Percentiles rank a stretch among this genome's conserved stretches.
Conservation (phyloP, 345 rosid genomes). For the Sisymbrium altissimum region DNA sequence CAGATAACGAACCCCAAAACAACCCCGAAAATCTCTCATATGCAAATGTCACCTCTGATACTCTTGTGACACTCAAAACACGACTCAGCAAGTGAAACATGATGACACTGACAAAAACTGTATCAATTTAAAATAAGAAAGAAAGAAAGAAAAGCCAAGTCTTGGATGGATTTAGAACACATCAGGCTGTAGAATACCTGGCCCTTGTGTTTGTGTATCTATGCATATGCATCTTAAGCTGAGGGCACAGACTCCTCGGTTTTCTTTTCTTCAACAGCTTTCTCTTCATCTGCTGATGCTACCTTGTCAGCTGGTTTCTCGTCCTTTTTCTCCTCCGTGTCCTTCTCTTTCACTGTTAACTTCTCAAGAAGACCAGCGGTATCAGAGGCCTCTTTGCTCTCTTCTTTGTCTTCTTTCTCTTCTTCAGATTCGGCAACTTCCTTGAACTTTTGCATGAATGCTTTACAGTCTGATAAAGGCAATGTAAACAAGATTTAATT, state of each 20-base stretch:
- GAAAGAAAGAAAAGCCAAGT: background rate
- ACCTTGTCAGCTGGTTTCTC: slow-evolving; percentile 38
- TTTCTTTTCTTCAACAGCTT: slow-evolving; percentile 47
- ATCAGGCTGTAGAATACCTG: slow-evolving; percentile 4
- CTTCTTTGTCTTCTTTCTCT: slow-evolving; percentile 49
- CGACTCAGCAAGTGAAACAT: slow-evolving; percentile 6
- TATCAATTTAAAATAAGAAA: background rate
- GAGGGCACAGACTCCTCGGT: slow-evolving; percentile 43
- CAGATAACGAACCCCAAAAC: background rate
- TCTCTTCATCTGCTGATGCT: slow-evolving; percentile 22
- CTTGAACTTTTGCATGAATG: slow-evolving; percentile 71
- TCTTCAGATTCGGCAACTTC: slow-evolving; percentile 71
- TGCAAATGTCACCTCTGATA: slow-evolving; percentile 17
- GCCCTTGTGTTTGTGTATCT: background rate
- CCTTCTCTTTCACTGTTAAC: slow-evolving; percentile 66
- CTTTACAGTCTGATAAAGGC: slow-evolving; percentile 63
- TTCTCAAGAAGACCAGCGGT: slow-evolving; percentile 70
- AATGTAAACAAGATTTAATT: background rate
- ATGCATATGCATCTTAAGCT: slow-evolving; percentile 36
- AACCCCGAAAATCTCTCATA: slow-evolving; percentile 8
- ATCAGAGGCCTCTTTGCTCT: slow-evolving; percentile 61
- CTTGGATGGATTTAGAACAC: slow-evolving; percentile 6
- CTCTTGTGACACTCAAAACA: slow-evolving; percentile 11
- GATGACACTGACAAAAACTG: slow-evolving; percentile 5
- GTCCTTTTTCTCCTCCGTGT: slow-evolving; percentile 39